Conservation (phyloP, 1,284 basidiomycete genomes). For the Puccinia hordei region DNA sequence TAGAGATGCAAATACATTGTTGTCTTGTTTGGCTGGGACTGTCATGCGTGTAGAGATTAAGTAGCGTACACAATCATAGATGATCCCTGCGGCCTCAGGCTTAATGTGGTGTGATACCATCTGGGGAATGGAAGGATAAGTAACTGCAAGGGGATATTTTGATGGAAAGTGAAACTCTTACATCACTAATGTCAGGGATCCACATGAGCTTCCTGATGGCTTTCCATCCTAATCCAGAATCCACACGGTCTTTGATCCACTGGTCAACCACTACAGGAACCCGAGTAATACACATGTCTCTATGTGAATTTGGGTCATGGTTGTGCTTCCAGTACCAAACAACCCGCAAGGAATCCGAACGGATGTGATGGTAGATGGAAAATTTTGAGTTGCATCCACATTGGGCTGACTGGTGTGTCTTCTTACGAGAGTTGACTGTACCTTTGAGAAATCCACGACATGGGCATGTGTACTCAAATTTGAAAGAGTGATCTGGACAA, state of each 20-base stretch:
- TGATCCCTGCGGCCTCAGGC: not conserved
- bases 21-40: not conserved
- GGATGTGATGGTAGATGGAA: not conserved
- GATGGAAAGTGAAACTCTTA: too few species aligned
- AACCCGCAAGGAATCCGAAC: not conserved
- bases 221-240: not conserved
- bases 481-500: not conserved
- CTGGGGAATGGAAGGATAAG: not conserved
- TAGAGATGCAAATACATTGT: not conserved
- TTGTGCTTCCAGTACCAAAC: not conserved
- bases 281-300: not conserved
- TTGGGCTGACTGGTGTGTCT: not conserved
- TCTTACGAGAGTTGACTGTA: not conserved
- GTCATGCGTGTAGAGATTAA: not conserved
- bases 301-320: not conserved
- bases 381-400: not conserved
- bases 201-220: not conserved
- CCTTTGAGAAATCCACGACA: not conserved
- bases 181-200: too few species aligned
- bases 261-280: not conserved
- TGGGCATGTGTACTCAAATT: conserved; percentile 10
- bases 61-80: not conserved
- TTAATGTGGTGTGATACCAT: not conserved
- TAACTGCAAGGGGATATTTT: not conserved
- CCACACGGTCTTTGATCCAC: not conserved